A percentile compares a stretch with the other conserved stretches of the same genome.
phyloP scores from a whole-genome alignment of 768 basidiomycete species.

The Psilocybe sp. region DNA sequence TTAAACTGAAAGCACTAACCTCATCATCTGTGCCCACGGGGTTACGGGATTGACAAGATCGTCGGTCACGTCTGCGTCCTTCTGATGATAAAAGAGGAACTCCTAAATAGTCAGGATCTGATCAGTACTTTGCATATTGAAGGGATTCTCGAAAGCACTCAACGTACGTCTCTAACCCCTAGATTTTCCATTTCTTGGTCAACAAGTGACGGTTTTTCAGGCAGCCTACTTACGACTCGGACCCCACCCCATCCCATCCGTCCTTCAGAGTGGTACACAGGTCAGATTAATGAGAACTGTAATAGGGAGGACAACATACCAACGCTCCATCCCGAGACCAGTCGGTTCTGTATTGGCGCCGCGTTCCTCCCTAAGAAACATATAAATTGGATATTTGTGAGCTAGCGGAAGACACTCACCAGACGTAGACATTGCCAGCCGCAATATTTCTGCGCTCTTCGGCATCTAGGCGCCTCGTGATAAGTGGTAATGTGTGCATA shows the following conservation, averaged over 20 bases:
- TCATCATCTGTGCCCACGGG: conserved; percentile 75
- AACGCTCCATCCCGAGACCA: conserved; percentile 84
- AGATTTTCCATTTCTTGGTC: neutral
- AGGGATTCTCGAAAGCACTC: conserved; percentile 17
- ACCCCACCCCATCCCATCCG: conserved; percentile 78
- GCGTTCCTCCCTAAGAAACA: conserved; percentile 62
- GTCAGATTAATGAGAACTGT: conserved; percentile 1
- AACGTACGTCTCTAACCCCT: conserved; percentile 53
- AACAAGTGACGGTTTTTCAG: conserved; percentile 9
- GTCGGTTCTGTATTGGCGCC: conserved; percentile 80
- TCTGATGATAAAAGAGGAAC: conserved; percentile 83
- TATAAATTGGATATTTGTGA: neutral
- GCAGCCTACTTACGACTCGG: conserved; percentile 62
- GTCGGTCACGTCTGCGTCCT: conserved; percentile 62
- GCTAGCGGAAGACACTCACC: conserved; percentile 29
- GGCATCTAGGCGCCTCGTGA: conserved; percentile 78
- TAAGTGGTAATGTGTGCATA: conserved; percentile 63
- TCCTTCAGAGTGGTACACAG: conserved; percentile 26
- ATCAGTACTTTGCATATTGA: conserved; percentile 21
- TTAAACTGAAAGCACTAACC: conserved; percentile 31
- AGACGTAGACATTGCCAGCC: conserved; percentile 82
- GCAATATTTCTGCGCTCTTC: conserved; percentile 74
- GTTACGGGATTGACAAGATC: conserved; percentile 56
- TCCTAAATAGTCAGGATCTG: conserved; percentile 44
- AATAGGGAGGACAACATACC: conserved; percentile 35